A percentile compares a stretch with the other conserved stretches of the same genome.
Conservation (phyloP, 1,139 yeast species). For the Yamadazyma taylorii region DNA sequence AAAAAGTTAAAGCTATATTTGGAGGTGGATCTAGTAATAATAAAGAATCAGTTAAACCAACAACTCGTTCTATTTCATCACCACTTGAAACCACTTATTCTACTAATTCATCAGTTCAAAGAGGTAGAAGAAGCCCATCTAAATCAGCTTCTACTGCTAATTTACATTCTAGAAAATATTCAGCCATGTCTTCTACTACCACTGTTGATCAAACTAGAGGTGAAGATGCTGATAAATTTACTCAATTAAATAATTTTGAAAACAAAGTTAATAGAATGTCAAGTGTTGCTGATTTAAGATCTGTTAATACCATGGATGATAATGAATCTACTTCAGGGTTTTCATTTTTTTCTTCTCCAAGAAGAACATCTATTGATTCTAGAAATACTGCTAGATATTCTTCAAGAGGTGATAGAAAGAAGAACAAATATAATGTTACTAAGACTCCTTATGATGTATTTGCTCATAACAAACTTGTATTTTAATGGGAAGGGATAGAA, state of each 20-base stretch:
- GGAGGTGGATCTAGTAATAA: slow-evolving; percentile 7
- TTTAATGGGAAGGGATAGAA: slow-evolving; percentile 15
- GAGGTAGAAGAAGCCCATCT: slow-evolving; percentile 7
- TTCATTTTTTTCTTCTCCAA: slow-evolving; percentile 27
- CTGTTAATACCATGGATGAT: slow-evolving; percentile 30
- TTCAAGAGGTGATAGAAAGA: slow-evolving; percentile 18
- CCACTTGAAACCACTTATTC: slow-evolving; percentile 18
- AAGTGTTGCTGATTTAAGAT: slow-evolving; percentile 25
- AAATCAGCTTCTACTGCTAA: slow-evolving; percentile 6
- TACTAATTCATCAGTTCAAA: slow-evolving; percentile 11
- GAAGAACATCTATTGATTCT: slow-evolving; percentile 20
- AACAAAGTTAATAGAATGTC: slow-evolving; percentile 11
- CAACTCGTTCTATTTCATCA: slow-evolving; percentile 9
- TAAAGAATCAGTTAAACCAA: slow-evolving; percentile 5
- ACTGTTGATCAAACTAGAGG: slow-evolving; percentile 16
- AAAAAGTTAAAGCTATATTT: slow-evolving; percentile 28
- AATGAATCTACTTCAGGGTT: slow-evolving; percentile 34
- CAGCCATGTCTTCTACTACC: slow-evolving; percentile 6
- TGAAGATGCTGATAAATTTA: slow-evolving; percentile 10
- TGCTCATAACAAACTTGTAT: slow-evolving; percentile 19
- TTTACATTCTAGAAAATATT: slow-evolving; percentile 6
- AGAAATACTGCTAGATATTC: slow-evolving; percentile 13
- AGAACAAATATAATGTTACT: slow-evolving; percentile 32
- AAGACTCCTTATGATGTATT: slow-evolving; percentile 31
- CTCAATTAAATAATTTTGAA: slow-evolving; percentile 6